Evolutionary conservation across 495 filamentous ascomycete species (phyloP).

Genomic region (Rostrohypoxylon terebratum): DNA sequence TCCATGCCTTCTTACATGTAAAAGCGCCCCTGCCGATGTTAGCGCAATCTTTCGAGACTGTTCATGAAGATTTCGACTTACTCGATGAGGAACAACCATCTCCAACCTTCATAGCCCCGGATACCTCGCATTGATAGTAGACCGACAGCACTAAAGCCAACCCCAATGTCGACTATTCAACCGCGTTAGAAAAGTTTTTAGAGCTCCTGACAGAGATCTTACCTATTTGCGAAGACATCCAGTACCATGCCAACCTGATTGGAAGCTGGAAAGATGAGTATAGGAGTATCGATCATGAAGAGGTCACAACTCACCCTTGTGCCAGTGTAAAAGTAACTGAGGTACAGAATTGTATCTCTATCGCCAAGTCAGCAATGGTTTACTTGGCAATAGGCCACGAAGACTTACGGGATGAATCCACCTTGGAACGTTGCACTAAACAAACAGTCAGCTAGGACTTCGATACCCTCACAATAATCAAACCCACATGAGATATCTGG

Average conservation of each 20-base stretch:
- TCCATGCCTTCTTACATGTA: conserved; percentile 34
- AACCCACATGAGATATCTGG: conserved; percentile 71
- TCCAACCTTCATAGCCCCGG: conserved; percentile 73
- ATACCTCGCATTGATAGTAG: conserved; percentile 73
- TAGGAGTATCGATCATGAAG: neutral
- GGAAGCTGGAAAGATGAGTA: conserved; percentile 37
- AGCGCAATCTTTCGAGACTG: neutral
- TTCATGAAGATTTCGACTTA: conserved; percentile 21
- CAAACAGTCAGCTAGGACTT: conserved; percentile 13
- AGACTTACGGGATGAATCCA: conserved; percentile 67
- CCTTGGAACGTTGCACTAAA: conserved; percentile 71
- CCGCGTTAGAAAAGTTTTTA: neutral
- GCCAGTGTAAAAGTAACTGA: conserved; percentile 44
- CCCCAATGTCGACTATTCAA: conserved; percentile 67
- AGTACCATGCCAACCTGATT: conserved; percentile 44
- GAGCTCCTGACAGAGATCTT: neutral
- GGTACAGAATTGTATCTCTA: conserved; percentile 44
- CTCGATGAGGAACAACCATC: conserved; percentile 74
- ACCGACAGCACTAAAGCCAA: conserved; percentile 76
- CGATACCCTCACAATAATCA: neutral
- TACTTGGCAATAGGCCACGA: neutral
- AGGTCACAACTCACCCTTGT: conserved; percentile 31
- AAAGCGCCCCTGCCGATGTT: conserved; percentile 35
- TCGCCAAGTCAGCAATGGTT: conserved; percentile 9
- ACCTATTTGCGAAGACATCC: conserved; percentile 46